These are phyloP conservation scores for Bondarzewia mesenterica DNA, from an alignment of 1,284 basidiomycete genomes.

Conservation along the genomic window DNA sequence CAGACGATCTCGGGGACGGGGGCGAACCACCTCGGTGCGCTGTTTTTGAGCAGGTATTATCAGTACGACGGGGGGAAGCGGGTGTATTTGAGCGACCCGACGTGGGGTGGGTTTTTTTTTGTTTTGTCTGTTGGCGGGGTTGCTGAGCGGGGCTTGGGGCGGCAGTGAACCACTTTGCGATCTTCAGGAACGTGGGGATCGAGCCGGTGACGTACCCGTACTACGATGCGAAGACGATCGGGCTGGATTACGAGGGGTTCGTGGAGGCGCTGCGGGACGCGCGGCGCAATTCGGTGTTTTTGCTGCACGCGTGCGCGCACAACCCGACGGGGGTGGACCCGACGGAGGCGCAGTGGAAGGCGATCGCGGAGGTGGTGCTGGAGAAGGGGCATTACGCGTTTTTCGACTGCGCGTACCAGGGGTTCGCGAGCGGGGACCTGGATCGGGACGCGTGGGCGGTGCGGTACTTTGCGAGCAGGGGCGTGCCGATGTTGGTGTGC, in stretches of 20 bases:
- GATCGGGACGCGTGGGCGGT: constrained; percentile 73
- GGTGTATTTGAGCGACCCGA: constrained; percentile 83
- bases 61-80: constrained; percentile 57
- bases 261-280: constrained; percentile 57
- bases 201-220: constrained; percentile 81
- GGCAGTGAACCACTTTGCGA: constrained; percentile 84
- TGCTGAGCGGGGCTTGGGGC: constrained; percentile 1
- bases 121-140: neutral
- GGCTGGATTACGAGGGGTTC: constrained; percentile 78
- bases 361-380: constrained; percentile 71
- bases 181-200: constrained; percentile 81
- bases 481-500: constrained; percentile 80
- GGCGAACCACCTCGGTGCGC: constrained; percentile 86
- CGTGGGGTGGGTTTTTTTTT: constrained; percentile 66
- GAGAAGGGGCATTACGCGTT: constrained; percentile 82
- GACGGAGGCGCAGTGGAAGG: constrained; percentile 81
- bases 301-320: constrained; percentile 92
- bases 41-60: constrained; percentile 87
- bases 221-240: constrained; percentile 86
- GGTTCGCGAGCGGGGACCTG: constrained; percentile 82
- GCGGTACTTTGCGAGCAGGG: constrained; percentile 65
- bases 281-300: constrained; percentile 72
- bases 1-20: constrained; percentile 96
- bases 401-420: constrained; percentile 96
- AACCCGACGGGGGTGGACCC: constrained; percentile 97